These are phyloP conservation scores for Auxenochlorella protothecoides DNA, from an alignment of 139 green algal genomes.

Conservation along the genomic window DNA sequence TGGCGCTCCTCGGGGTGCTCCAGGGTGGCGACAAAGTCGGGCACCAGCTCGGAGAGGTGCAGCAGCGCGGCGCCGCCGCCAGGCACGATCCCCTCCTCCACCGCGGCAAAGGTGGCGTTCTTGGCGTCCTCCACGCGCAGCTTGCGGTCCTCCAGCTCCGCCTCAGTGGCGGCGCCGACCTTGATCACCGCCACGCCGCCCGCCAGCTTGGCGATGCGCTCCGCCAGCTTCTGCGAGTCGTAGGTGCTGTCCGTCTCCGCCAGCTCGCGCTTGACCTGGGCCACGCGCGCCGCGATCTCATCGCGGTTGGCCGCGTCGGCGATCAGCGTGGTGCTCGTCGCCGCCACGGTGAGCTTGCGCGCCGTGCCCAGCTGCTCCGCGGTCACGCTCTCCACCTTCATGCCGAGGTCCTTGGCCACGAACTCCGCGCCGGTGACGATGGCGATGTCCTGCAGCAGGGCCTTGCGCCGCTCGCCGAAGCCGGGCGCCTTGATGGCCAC, in stretches of 20 bases:
- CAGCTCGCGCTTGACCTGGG: constrained; percentile 94
- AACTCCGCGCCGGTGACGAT: constrained; percentile 88
- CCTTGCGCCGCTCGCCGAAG: constrained; percentile 80
- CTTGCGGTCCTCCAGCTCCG: constrained; percentile 97
- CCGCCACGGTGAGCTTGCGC: constrained; percentile 78
- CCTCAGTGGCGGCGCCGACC: constrained; percentile 94
- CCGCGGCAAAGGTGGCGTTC: constrained; percentile 97
- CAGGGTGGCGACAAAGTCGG: constrained; percentile 73
- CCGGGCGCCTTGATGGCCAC: constrained; percentile 78
- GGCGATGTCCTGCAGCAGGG: constrained; percentile 76
- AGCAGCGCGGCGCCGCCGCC: constrained; percentile 86
- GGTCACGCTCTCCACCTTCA: constrained; percentile 58
- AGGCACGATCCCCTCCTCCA: constrained; percentile 89
- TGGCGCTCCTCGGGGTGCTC: constrained; percentile 78
- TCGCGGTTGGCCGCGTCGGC: constrained; percentile 84
- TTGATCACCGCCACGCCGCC: constrained; percentile 97
- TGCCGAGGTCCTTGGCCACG: constrained; percentile 85
- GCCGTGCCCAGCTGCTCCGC: constrained; percentile 87
- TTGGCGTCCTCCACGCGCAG: constrained; percentile 99
- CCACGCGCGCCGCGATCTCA: constrained; percentile 81
- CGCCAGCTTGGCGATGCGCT: constrained; percentile 97
- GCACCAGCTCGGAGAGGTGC: constrained; percentile 77
- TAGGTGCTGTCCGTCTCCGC: constrained; percentile 89
- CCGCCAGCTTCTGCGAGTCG: constrained; percentile 96
- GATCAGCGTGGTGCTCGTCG: constrained; percentile 82